phyloP scores from a whole-genome alignment of 1,284 basidiomycete species.

The Sporisorium exsertum region DNA sequence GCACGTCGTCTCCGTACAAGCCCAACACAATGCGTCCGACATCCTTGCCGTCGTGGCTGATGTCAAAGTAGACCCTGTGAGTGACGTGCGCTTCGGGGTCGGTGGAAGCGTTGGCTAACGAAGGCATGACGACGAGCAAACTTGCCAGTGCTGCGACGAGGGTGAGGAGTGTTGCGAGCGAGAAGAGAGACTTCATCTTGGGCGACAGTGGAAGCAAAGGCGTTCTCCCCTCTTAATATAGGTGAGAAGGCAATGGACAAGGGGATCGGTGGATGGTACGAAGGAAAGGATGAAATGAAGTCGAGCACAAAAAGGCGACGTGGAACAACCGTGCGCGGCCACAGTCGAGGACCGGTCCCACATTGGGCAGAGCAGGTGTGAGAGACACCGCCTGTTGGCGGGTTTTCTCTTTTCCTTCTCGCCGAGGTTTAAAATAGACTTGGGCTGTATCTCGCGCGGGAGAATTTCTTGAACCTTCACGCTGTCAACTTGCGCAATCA shows the following conservation, averaged over 20 bases:
- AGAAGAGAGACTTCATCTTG: slow-evolving; percentile 35
- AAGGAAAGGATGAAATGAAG: not conserved
- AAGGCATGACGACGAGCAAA: slow-evolving; percentile 66
- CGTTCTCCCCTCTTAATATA: not conserved
- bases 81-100: slow-evolving; percentile 50
- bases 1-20: slow-evolving; percentile 63
- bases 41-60: slow-evolving; percentile 61
- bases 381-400: not conserved
- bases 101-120: slow-evolving; percentile 62
- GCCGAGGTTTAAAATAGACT: too few relatives aligned
- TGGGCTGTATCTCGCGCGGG: not conserved
- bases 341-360: not conserved
- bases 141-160: slow-evolving; percentile 62
- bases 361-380: too few relatives aligned
- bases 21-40: slow-evolving; percentile 64
- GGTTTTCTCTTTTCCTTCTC: not conserved
- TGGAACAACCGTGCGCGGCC: slow-evolving; percentile 2
- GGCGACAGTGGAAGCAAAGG: not conserved
- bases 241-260: not conserved
- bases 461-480: not conserved
- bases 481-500: too few relatives aligned
- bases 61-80: slow-evolving; percentile 65
- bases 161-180: slow-evolving; percentile 73
- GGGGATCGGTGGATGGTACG: not conserved
- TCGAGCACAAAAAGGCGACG: not conserved